Conservation (phyloP, 768 basidiomycete genomes). For the Lactifluus subvellereus region DNA sequence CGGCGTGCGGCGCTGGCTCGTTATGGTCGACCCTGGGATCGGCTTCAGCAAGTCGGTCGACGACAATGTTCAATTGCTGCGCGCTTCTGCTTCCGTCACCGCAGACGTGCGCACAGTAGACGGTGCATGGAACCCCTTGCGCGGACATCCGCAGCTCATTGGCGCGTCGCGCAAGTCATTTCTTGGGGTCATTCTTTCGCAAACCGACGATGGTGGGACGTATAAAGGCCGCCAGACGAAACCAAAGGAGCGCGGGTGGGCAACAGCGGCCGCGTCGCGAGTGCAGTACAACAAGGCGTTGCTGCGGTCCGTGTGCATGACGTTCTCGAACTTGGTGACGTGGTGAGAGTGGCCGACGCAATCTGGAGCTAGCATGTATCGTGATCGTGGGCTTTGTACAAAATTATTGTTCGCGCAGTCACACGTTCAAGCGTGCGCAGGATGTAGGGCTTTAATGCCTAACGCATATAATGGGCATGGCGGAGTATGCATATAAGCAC, state of each 20-base stretch:
- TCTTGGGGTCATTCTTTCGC: slow-evolving; percentile 58
- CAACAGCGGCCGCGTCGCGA: slow-evolving; percentile 75
- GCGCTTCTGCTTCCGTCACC: slow-evolving; percentile 43
- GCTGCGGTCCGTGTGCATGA: slow-evolving; percentile 81
- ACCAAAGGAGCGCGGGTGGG: slow-evolving; percentile 67
- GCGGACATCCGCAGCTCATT: slow-evolving; percentile 61
- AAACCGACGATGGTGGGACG: slow-evolving; percentile 35
- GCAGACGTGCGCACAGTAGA: slow-evolving; percentile 31
- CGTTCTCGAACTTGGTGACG: slow-evolving; percentile 64
- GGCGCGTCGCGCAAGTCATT: slow-evolving; percentile 85
- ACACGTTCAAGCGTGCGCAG: background rate
- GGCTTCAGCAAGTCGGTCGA: slow-evolving; percentile 87
- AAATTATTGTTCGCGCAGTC: background rate
- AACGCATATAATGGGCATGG: slow-evolving; percentile 16
- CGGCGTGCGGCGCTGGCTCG: slow-evolving; percentile 80
- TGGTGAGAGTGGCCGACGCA: slow-evolving; percentile 57
- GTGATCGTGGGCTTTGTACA: background rate
- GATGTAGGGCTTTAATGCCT: slow-evolving; percentile 6
- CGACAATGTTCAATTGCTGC: slow-evolving; percentile 67
- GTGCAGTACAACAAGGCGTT: slow-evolving; percentile 68
- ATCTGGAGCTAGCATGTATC: slow-evolving; percentile 11
- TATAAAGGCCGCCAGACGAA: slow-evolving; percentile 47
- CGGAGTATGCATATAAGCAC: slow-evolving; percentile 15
- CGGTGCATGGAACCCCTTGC: slow-evolving; percentile 42
- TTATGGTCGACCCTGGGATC: slow-evolving; percentile 87